Evolutionary conservation across 495 filamentous ascomycete genomes (phyloP).

Genomic region (Aspergillus carlsbadensis): DNA sequence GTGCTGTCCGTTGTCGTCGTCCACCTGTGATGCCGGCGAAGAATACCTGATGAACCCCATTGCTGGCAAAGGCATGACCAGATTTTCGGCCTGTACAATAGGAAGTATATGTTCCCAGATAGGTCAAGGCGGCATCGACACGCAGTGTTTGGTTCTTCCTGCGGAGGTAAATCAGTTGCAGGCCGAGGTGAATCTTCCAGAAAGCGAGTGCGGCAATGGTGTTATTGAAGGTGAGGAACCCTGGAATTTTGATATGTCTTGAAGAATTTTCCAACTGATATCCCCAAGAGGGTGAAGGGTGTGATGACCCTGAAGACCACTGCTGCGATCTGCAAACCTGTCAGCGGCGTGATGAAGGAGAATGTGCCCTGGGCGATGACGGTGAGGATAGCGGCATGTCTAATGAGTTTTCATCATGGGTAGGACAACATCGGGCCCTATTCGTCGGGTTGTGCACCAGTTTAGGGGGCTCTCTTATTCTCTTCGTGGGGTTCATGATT

Average conservation of each 20-base stretch:
- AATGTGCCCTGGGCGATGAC: conserved; percentile 63
- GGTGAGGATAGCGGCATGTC: conserved; percentile 48
- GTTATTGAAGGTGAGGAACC: conserved; percentile 64
- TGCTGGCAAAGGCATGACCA: conserved; percentile 62
- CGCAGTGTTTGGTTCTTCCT: conserved; percentile 60
- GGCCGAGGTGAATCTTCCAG: conserved; percentile 60
- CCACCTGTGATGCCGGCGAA: conserved; percentile 67
- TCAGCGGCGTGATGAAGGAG: conserved; percentile 64
- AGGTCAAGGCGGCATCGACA: conserved; percentile 64
- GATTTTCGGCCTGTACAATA: conserved; percentile 79
- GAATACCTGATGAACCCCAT: conserved; percentile 88
- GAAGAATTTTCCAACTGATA: no score
- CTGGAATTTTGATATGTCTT: no score
- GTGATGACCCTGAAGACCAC: conserved; percentile 36
- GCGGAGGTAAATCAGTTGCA: not conserved
- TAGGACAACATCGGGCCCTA: not conserved
- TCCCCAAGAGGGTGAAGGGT: conserved; percentile 64
- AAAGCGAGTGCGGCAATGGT: conserved; percentile 83
- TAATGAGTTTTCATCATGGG: conserved; percentile 1
- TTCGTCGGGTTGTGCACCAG: conserved; percentile 9
- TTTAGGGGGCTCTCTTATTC: conserved; percentile 4
- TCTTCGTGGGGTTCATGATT: not conserved
- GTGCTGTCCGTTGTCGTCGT: conserved; percentile 72
- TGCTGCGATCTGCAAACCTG: conserved; percentile 84
- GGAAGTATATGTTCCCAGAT: conserved; percentile 86